Conservation (phyloP, 176 grass and related monocot genomes). For the Oryza coarctata region DNA sequence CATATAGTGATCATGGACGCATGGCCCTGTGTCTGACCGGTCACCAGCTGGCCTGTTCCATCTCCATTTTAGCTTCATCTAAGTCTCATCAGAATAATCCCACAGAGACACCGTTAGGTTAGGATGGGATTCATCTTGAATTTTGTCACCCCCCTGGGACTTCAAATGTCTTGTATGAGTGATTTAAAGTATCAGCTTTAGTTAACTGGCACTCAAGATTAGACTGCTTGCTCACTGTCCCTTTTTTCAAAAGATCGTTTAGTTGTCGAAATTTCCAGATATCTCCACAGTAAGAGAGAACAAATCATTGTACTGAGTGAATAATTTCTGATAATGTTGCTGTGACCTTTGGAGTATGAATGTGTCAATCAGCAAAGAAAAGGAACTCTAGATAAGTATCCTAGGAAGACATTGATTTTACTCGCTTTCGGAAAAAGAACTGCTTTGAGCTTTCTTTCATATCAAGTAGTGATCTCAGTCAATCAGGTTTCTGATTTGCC, state of each 20-base stretch:
- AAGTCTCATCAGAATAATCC: conserved; percentile 25
- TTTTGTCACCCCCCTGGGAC: conserved; percentile 10
- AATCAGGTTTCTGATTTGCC: conserved; percentile 26
- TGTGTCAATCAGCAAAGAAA: conserved; percentile 16
- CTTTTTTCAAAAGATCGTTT: background rate
- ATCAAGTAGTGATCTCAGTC: conserved; percentile 36
- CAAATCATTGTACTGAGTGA: background rate
- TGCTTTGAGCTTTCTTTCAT: conserved; percentile 47
- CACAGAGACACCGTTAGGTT: conserved; percentile 20
- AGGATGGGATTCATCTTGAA: conserved; percentile 33
- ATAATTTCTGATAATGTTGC: background rate
- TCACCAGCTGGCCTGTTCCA: conserved; percentile 28
- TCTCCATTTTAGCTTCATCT: conserved; percentile 16
- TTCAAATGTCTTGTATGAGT: conserved; percentile 3
- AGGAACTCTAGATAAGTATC: conserved; percentile 37
- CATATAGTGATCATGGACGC: conserved; percentile 3
- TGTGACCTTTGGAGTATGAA: background rate
- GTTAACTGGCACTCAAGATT: background rate
- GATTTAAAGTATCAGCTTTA: conserved; percentile 13
- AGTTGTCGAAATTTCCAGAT: background rate
- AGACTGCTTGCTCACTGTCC: background rate
- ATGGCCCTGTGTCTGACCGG: conserved; percentile 21
- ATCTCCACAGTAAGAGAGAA: background rate
- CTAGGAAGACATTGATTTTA: conserved; percentile 50
- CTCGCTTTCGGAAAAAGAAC: conserved; percentile 44